phyloP scores from a whole-genome alignment of 2,329 filamentous ascomycete species.

The Calonectria pseudoreteaudii region DNA sequence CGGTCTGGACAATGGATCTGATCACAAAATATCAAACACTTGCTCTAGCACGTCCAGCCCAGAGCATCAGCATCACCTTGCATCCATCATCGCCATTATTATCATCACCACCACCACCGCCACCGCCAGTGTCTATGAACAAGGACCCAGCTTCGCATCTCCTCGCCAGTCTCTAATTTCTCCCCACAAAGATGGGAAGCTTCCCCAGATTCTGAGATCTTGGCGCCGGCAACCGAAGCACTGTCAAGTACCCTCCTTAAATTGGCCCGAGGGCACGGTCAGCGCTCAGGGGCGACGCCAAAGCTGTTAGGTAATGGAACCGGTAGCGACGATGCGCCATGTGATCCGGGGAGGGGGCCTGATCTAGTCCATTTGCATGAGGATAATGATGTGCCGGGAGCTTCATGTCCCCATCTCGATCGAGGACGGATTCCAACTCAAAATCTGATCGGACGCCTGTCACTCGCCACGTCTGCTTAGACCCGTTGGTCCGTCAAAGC shows the following conservation, averaged over 20 bases:
- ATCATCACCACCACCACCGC: neutral
- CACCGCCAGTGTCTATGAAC: neutral
- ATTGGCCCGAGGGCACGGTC: constrained; percentile 2
- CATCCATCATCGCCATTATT: no score
- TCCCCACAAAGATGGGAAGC: constrained; percentile 1
- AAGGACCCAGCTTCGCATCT: neutral
- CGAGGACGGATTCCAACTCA: neutral
- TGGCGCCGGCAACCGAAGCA: constrained; percentile 8
- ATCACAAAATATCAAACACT: neutral
- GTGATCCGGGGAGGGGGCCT: neutral
- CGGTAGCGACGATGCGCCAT: neutral
- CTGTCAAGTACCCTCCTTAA: constrained; percentile 3
- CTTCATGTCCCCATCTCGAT: neutral
- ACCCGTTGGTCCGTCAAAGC: neutral
- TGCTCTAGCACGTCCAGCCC: neutral
- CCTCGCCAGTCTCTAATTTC: neutral
- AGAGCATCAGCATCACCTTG: neutral
- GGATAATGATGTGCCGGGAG: neutral
- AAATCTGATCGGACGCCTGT: neutral
- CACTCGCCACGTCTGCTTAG: neutral
- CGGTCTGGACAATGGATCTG: no score
- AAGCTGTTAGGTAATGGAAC: constrained; percentile 33
- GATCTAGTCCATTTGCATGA: constrained; percentile 3
- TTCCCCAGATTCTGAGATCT: constrained; percentile 28
- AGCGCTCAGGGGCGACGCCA: constrained; percentile 8